phyloP scores from a whole-genome alignment of 257 asterid species.

The Solanum arcanum region DNA sequence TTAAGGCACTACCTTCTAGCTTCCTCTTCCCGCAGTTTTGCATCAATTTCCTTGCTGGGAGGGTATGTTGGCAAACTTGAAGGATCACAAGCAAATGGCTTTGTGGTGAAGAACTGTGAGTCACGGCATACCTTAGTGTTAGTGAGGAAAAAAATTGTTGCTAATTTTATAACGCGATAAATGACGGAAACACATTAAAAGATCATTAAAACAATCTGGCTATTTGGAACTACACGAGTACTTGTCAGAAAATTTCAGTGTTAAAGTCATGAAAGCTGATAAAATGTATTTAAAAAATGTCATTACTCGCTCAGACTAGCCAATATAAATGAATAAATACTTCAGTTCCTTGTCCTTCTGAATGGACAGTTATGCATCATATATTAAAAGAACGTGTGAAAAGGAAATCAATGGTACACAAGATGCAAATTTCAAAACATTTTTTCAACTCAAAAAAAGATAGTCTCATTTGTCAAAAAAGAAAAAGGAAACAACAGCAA shows the following conservation, averaged over 20 bases:
- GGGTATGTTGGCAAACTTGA: constrained; percentile 47
- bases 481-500: background rate
- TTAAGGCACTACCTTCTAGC: constrained; percentile 23
- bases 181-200: background rate
- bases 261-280: background rate
- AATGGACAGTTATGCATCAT: background rate
- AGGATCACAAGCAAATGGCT: constrained; percentile 53
- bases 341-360: background rate
- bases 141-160: background rate
- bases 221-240: background rate
- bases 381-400: background rate
- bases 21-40: constrained; percentile 32
- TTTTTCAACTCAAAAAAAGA: background rate
- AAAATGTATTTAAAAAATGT: background rate
- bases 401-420: background rate
- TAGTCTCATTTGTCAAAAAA: background rate
- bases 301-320: background rate
- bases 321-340: background rate
- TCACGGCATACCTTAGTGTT: background rate
- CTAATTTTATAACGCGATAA: background rate
- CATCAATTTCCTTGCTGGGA: constrained; percentile 47
- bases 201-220: background rate
- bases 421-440: background rate
- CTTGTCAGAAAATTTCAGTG: background rate
- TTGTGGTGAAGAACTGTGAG: constrained; percentile 35